Conservation (phyloP, 2,329 filamentous ascomycete species). For the Mycosphaerella arachidis region DNA sequence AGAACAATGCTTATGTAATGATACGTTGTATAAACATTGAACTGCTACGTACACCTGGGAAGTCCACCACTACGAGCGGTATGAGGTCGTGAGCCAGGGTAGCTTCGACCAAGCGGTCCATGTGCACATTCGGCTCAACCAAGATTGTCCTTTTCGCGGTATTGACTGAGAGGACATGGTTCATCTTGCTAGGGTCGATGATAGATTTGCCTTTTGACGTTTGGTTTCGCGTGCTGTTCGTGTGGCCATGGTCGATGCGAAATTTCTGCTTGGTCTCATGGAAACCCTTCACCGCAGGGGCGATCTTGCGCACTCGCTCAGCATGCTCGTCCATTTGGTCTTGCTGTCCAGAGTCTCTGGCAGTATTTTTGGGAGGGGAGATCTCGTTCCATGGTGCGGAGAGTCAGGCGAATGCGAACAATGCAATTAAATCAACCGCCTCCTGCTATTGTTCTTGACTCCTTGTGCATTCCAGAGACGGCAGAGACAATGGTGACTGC, state of each 20-base stretch:
- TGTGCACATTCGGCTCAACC: conserved; percentile 65
- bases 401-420: neutral
- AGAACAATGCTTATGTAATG: neutral
- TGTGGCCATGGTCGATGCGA: conserved; percentile 54
- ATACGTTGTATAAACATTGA: too few relatives aligned
- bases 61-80: conserved; percentile 64
- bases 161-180: conserved; percentile 43
- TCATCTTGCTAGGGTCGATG: conserved; percentile 45
- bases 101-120: conserved; percentile 58
- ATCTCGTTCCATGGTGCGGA: too few relatives aligned
- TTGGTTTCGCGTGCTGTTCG: conserved; percentile 44
- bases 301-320: neutral
- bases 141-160: conserved; percentile 40
- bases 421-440: neutral
- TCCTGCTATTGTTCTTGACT: neutral
- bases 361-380: neutral
- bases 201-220: conserved; percentile 34
- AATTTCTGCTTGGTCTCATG: conserved; percentile 44
- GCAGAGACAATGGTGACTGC: neutral
- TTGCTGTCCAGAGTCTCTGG: neutral
- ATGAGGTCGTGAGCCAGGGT: conserved; percentile 54
- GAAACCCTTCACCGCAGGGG: conserved; percentile 32
- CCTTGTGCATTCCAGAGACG: neutral
- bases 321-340: neutral
- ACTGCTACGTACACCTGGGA: conserved; percentile 46